These are phyloP conservation scores for Schizophyllum commune DNA, from an alignment of 1,284 basidiomycete species.

Conservation along the genomic window DNA sequence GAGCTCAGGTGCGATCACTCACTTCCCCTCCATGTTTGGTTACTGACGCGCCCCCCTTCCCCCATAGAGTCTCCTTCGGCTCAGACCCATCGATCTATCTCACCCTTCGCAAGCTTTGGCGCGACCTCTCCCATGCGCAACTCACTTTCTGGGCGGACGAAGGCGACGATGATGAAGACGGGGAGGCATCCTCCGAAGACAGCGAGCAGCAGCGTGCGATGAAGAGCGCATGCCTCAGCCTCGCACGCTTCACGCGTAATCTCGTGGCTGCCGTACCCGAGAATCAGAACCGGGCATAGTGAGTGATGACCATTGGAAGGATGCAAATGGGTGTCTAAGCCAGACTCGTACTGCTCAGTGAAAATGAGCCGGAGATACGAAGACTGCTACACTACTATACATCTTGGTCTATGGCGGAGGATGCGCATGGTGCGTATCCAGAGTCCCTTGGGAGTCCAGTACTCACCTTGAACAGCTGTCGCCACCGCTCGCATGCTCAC, in stretches of 20 bases:
- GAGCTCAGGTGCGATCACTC: constrained; percentile 3
- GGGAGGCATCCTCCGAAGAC: constrained; percentile 17
- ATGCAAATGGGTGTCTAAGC: constrained; percentile 4
- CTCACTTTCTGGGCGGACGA: constrained; percentile 35
- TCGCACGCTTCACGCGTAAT: constrained; percentile 74
- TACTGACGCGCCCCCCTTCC: not conserved
- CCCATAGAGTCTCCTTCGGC: not conserved
- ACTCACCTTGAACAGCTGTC: constrained; percentile 34
- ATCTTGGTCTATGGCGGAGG: constrained; percentile 54
- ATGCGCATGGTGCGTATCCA: constrained; percentile 39
- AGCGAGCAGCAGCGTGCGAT: constrained; percentile 24
- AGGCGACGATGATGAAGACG: constrained; percentile 31
- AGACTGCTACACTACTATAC: constrained; percentile 58
- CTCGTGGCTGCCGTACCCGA: constrained; percentile 56
- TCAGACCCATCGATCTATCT: constrained; percentile 41
- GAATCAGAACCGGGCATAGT: constrained; percentile 66
- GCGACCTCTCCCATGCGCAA: constrained; percentile 34
- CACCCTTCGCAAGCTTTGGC: constrained; percentile 46
- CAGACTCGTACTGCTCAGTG: constrained; percentile 28
- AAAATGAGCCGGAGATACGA: constrained; percentile 56
- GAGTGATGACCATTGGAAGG: constrained; percentile 23
- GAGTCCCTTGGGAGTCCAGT: not conserved
- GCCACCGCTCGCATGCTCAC: constrained; percentile 50
- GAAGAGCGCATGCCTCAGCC: constrained; percentile 32
- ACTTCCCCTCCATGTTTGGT: not conserved